phyloP scores from a whole-genome alignment of 2,329 filamentous ascomycete genomes.

The Stemphylium vesicarium region DNA sequence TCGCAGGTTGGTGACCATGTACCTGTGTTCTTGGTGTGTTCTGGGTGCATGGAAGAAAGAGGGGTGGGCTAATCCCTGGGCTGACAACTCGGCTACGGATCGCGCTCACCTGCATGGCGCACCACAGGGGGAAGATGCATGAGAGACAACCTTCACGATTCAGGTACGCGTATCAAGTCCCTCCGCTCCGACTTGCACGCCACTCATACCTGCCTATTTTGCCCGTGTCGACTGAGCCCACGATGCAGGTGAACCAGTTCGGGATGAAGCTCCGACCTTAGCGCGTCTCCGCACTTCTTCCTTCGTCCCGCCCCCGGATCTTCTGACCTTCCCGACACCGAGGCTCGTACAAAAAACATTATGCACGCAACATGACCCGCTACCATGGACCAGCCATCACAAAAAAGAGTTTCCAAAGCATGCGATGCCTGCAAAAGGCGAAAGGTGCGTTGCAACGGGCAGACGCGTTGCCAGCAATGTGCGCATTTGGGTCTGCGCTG shows the following conservation, averaged over 20 bases:
- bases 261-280: constrained; percentile 13
- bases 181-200: constrained; percentile 3
- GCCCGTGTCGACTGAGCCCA: background rate
- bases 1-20: background rate
- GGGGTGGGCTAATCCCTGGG: background rate
- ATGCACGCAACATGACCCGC: constrained; percentile 28
- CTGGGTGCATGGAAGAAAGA: background rate
- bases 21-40: background rate
- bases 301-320: constrained; percentile 17
- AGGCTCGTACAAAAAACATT: constrained; percentile 13
- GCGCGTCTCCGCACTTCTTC: constrained; percentile 18
- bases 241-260: constrained; percentile 9
- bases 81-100: background rate
- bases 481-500: constrained; percentile 53
- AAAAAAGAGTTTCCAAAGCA: constrained; percentile 49
- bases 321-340: constrained; percentile 14
- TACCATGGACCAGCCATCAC: constrained; percentile 33
- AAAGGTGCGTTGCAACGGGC: constrained; percentile 57
- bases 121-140: background rate
- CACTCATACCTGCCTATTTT: constrained; percentile 13
- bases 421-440: constrained; percentile 56
- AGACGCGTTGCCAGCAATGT: constrained; percentile 51
- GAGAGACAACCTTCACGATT: background rate
- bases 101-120: background rate
- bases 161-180: constrained; percentile 11